Conservation (phyloP, 2,329 filamentous ascomycete genomes). For the Aotearoamyces nothofagi region DNA sequence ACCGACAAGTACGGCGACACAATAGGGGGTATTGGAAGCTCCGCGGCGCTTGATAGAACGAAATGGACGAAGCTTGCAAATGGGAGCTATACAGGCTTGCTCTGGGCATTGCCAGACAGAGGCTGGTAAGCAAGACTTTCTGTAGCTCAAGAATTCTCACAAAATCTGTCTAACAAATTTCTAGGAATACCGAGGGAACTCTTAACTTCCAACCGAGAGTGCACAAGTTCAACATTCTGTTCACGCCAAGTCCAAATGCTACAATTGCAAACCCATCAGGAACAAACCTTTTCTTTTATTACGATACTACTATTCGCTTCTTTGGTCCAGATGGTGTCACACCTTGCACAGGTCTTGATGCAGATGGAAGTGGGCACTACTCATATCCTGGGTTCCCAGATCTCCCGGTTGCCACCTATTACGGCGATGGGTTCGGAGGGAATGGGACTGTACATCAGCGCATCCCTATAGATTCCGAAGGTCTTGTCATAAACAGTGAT, state of each 20-base stretch:
- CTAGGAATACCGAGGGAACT: conserved; percentile 54
- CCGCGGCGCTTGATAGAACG: conserved; percentile 43
- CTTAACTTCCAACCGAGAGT: conserved; percentile 52
- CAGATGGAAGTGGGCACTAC: conserved; percentile 35
- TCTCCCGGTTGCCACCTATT: conserved; percentile 47
- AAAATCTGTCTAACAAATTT: no score
- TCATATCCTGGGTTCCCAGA: conserved; percentile 42
- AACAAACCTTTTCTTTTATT: conserved; percentile 46
- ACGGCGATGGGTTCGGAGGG: conserved; percentile 52
- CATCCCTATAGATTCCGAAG: conserved; percentile 50
- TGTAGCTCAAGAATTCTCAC: background rate
- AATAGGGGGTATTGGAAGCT: conserved; percentile 49
- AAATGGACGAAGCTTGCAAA: conserved; percentile 39
- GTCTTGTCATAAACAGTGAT: conserved; percentile 42
- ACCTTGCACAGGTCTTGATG: conserved; percentile 49
- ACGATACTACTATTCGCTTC: conserved; percentile 50
- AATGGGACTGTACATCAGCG: conserved; percentile 40
- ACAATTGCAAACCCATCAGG: conserved; percentile 34
- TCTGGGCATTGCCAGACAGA: conserved; percentile 51
- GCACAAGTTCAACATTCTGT: conserved; percentile 48
- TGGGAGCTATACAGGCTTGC: conserved; percentile 37
- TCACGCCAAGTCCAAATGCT: conserved; percentile 36
- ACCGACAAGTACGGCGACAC: conserved; percentile 57
- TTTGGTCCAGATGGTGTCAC: conserved; percentile 45
- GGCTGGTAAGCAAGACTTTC: conserved; percentile 39